Percentiles rank a stretch among this genome's conserved stretches.
These are phyloP conservation scores for Leucoagaricus sp. DNA, from an alignment of 1,284 basidiomycete species.

Conservation along the genomic window DNA sequence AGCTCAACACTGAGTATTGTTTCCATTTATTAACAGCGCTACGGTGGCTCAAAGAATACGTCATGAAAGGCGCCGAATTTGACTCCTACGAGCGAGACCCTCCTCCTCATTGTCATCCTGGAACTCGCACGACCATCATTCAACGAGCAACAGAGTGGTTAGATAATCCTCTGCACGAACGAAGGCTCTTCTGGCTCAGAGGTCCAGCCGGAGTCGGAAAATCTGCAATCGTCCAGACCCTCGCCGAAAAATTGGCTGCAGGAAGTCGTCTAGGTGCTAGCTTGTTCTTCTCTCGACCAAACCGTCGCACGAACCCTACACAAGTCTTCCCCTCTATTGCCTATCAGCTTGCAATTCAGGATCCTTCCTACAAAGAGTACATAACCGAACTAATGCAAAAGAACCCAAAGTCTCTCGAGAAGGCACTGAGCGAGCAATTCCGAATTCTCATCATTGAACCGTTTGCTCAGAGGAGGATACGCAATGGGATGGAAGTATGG, in stretches of 20 bases:
- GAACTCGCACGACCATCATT: not conserved
- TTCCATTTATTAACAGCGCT: not conserved
- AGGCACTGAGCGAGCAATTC: not conserved
- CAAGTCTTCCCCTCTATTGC: not conserved
- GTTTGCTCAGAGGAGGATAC: not conserved
- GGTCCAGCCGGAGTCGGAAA: slow-evolving; percentile 11
- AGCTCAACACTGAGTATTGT: not conserved
- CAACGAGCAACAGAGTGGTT: not conserved
- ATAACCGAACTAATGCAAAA: not conserved
- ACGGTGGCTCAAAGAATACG: not conserved
- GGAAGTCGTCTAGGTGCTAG: not conserved
- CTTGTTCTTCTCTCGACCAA: slow-evolving; percentile 11
- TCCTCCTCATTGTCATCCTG: not conserved
- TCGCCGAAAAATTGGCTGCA: not conserved
- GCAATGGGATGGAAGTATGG: not conserved
- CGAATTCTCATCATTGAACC: not conserved
- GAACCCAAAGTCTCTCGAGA: not conserved
- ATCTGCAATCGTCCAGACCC: slow-evolving; percentile 11
- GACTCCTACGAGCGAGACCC: not conserved
- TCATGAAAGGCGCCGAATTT: not conserved
- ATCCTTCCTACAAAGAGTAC: not conserved
- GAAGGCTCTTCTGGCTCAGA: slow-evolving; percentile 5
- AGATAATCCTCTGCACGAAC: not conserved
- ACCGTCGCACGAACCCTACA: not conserved
- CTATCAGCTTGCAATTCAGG: not conserved